phyloP scores from a whole-genome alignment of 2,329 filamentous ascomycete species.

The Endocalyx cinctus region DNA sequence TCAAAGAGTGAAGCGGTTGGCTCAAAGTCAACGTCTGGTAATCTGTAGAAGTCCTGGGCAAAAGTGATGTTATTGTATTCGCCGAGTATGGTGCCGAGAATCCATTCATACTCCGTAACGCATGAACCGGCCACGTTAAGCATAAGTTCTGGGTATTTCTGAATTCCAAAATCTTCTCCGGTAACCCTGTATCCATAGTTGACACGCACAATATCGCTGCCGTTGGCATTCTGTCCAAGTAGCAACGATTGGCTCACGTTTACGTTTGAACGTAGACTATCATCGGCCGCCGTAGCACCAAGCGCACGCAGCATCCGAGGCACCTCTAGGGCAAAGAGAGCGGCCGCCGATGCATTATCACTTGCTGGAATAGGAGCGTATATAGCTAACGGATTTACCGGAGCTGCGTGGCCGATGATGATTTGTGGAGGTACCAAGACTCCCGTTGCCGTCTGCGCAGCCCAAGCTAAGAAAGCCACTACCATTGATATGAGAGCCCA shows the following conservation, averaged over 20 bases:
- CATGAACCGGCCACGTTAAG: constrained; percentile 22
- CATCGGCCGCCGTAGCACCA: constrained; percentile 6
- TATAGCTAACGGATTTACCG: constrained; percentile 15
- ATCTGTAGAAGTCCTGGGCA: constrained; percentile 4
- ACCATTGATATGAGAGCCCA: constrained; percentile 4
- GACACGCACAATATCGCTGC: constrained; percentile 14
- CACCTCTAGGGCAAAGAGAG: constrained; percentile 9
- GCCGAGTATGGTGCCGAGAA: constrained; percentile 6
- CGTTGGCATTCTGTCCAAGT: constrained; percentile 9
- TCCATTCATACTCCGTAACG: constrained; percentile 24
- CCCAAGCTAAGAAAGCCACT: constrained; percentile 6
- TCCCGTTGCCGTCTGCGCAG: constrained; percentile 10
- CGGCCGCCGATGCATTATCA: neutral
- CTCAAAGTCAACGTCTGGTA: neutral
- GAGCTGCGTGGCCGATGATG: constrained; percentile 13
- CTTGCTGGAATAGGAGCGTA: constrained; percentile 4
- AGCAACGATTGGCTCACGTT: constrained; percentile 4
- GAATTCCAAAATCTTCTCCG: constrained; percentile 23
- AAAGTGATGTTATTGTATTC: neutral
- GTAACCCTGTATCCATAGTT: constrained; percentile 20
- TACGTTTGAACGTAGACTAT: constrained; percentile 7
- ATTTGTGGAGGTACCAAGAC: constrained; percentile 12
- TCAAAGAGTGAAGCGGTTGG: constrained; percentile 8
- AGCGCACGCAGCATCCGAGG: constrained; percentile 10
- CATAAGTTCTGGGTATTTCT: constrained; percentile 17